These are phyloP conservation scores for Gymnopilus junonius DNA, from an alignment of 768 basidiomycete species.

Conservation along the genomic window DNA sequence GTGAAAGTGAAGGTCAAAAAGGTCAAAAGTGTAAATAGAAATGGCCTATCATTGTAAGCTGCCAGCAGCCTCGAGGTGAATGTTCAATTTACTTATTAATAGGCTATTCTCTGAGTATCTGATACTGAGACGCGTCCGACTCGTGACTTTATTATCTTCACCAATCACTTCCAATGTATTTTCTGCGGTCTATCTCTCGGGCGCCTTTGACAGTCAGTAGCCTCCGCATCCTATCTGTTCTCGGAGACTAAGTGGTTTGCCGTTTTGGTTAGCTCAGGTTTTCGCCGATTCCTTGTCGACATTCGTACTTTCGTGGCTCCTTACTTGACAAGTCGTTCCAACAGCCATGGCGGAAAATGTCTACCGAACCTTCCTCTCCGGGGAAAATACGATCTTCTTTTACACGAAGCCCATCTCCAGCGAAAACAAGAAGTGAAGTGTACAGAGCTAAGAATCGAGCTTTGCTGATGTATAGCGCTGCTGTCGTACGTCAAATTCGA, in stretches of 20 bases:
- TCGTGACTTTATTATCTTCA: background rate
- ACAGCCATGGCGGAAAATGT: conserved; percentile 13
- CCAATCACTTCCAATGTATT: conserved; percentile 8
- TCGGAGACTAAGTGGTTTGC: background rate
- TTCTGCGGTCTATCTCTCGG: conserved; percentile 13
- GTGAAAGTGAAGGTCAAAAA: background rate
- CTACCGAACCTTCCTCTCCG: conserved; percentile 8
- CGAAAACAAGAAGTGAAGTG: conserved; percentile 38
- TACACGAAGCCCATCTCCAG: conserved; percentile 3
- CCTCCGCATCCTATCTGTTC: background rate
- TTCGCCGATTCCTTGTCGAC: conserved; percentile 14
- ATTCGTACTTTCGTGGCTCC: conserved; percentile 2
- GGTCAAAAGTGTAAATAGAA: conserved; percentile 1
- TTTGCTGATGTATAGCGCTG: conserved; percentile 83
- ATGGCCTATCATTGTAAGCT: conserved; percentile 9
- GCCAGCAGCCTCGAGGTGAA: conserved; percentile 21
- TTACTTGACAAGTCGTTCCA: conserved; percentile 4
- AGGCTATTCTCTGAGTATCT: background rate
- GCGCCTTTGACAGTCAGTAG: conserved; percentile 17
- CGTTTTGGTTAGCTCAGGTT: conserved; percentile 18
- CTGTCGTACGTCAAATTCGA: conserved; percentile 58
- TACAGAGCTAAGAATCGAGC: conserved; percentile 68
- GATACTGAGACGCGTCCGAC: background rate
- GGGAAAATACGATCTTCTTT: background rate
- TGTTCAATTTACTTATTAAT: background rate